Base-by-base conservation (phyloP, 2,329 filamentous ascomycete genomes). In the Dothidotthia symphoricarpi region DNA sequence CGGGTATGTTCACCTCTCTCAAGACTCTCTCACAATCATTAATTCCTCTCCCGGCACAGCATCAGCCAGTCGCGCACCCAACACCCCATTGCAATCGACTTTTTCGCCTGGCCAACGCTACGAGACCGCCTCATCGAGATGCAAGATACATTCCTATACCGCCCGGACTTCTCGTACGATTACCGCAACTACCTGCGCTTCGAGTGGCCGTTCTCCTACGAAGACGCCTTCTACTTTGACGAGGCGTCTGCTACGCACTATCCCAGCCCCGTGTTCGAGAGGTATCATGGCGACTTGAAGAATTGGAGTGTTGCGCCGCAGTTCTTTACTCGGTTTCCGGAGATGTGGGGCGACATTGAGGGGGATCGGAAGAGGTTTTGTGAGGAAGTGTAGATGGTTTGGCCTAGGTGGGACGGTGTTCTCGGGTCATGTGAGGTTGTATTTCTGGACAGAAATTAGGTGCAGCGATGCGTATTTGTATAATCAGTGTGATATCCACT, bases 51-150 rank as follows among this genome's bases (percentile, higher is more conserved):
- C n/a, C 14, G 17, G 6, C 30, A 22, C 26, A 63, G 55, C 26
- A 7, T 40, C 12, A 30, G 48, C 5, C 61, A 64, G 44, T 41
- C 59, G 9, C 43, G 49, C 2, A 56, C 45, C 3, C 40, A 39
- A 7, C 60, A 64, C 40, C 60, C 59, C 27, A 48, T 60, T 9
- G 53, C 59, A 10, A 27, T 64, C 31, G 60, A 64, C 37, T 63
- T 63, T 44, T 63, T 63, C 34, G 55, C 61, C 4, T 64, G 60
- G 61, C 61, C 57, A 3, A 55, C 57, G 1, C 49, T 64, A 5
- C 56, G 61, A 33, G 44, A 57, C 31, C 57, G 60, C 33, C 47
- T 64, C 7, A 35, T 64, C 6, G 34, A 43, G 6, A 45, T 49
- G 5, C 56, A 64, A 41, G 7, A 26, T 7, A 35, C 45, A 1